A percentile compares a stretch with the other conserved stretches of the same genome.
phyloP scores from a whole-genome alignment of 2,329 filamentous ascomycete species.

The Nothophoma quercina region DNA sequence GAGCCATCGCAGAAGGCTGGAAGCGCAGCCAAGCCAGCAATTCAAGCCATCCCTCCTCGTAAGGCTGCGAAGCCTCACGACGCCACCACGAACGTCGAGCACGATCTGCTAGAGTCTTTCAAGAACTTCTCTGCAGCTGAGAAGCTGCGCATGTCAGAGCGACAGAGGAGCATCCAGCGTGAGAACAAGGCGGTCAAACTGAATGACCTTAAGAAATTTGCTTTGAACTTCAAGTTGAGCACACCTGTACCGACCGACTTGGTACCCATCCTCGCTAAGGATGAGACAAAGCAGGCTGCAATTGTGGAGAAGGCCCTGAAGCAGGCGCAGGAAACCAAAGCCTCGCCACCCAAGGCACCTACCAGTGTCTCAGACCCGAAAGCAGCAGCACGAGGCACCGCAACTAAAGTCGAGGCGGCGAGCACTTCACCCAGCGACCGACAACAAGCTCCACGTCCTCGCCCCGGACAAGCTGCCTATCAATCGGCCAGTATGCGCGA shows the following conservation, averaged over 20 bases:
- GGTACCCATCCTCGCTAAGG: slow-evolving; percentile 94
- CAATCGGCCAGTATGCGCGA: slow-evolving; percentile 55
- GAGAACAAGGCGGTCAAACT: slow-evolving; percentile 90
- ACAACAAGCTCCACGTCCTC: slow-evolving; percentile 56
- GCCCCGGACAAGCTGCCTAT: slow-evolving; percentile 48
- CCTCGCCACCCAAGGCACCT: slow-evolving; percentile 49
- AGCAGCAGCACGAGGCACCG: slow-evolving; percentile 41
- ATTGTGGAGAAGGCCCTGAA: slow-evolving; percentile 88
- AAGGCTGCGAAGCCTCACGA: slow-evolving; percentile 57
- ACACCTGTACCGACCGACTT: slow-evolving; percentile 92
- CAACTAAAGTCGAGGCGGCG: slow-evolving; percentile 45
- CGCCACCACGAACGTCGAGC: slow-evolving; percentile 67
- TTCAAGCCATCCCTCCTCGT: slow-evolving; percentile 37
- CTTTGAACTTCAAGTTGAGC: slow-evolving; percentile 89
- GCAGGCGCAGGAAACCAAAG: slow-evolving; percentile 67
- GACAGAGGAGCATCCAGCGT: slow-evolving; percentile 60
- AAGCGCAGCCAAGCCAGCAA: slow-evolving; percentile 37
- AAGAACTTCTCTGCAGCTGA: slow-evolving; percentile 69
- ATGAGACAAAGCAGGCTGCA: slow-evolving; percentile 90
- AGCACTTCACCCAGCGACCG: slow-evolving; percentile 53
- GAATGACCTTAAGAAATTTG: slow-evolving; percentile 94
- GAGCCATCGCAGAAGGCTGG: slow-evolving; percentile 41
- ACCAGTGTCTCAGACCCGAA: slow-evolving; percentile 51
- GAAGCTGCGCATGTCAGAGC: slow-evolving; percentile 67
- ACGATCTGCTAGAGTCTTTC: slow-evolving; percentile 68